phyloP scores from a whole-genome alignment of 768 basidiomycete genomes.

The Pilatotrama ljubarskyi region DNA sequence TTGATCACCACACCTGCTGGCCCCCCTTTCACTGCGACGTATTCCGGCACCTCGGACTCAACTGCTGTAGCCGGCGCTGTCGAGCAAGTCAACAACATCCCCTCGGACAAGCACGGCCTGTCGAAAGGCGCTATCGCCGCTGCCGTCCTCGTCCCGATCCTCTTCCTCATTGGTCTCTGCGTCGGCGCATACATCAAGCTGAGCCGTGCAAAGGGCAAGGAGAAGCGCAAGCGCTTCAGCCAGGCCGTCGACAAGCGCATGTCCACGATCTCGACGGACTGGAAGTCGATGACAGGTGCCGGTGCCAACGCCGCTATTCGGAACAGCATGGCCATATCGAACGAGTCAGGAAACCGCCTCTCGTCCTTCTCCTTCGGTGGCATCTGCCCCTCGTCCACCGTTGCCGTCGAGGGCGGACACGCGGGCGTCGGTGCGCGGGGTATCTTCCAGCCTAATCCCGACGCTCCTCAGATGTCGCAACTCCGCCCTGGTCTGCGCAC shows the following conservation, averaged over 20 bases:
- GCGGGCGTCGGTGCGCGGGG: conserved; percentile 42
- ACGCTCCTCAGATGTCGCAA: conserved; percentile 39
- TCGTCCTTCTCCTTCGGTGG: conserved; percentile 58
- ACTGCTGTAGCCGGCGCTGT: conserved; percentile 35
- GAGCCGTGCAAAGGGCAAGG: conserved; percentile 48
- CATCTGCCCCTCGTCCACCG: conserved; percentile 46
- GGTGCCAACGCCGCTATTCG: conserved; percentile 78
- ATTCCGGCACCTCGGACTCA: conserved; percentile 40
- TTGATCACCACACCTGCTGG: conserved; percentile 57
- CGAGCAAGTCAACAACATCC: conserved; percentile 37
- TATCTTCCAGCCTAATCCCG: conserved; percentile 11
- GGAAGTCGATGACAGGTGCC: conserved; percentile 69
- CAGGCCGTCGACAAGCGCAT: conserved; percentile 78
- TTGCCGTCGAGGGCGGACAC: conserved; percentile 46
- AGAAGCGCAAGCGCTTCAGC: conserved; percentile 60
- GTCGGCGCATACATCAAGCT: conserved; percentile 52
- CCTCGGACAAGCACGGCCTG: conserved; percentile 33
- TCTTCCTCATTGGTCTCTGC: conserved; percentile 51
- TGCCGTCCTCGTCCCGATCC: conserved; percentile 58
- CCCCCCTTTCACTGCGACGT: conserved; percentile 69
- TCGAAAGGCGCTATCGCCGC: conserved; percentile 65
- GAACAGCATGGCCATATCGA: conserved; percentile 54
- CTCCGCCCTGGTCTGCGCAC: conserved; percentile 58
- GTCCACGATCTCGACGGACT: conserved; percentile 77
- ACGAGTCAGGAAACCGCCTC: conserved; percentile 38